These are phyloP conservation scores for Geotrichum citri-aurantii DNA, from an alignment of 1,139 yeast species.

Conservation along the genomic window DNA sequence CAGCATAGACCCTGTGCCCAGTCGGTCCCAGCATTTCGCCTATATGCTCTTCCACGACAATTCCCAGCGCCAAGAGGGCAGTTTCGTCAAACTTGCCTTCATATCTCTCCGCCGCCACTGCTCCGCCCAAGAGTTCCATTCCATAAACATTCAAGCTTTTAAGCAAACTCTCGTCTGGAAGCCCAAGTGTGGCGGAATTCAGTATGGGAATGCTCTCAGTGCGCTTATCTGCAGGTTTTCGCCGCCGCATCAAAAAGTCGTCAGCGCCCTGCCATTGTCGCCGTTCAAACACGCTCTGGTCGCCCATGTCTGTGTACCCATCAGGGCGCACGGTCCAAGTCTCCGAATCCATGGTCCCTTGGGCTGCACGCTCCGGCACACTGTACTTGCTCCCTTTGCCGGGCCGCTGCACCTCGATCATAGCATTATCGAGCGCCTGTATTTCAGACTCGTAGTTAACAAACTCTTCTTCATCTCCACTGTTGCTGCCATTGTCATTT, in stretches of 20 bases:
- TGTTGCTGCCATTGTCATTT: not conserved
- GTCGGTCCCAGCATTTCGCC: conserved; percentile 27
- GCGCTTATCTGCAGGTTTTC: not conserved
- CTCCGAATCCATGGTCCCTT: not conserved
- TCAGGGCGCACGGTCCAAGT: not conserved
- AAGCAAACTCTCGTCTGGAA: not conserved
- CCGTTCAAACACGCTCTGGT: not conserved
- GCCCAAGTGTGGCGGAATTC: not conserved
- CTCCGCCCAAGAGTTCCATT: conserved; percentile 11
- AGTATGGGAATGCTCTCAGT: not conserved
- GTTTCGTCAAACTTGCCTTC: conserved; percentile 30
- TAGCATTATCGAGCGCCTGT: not conserved
- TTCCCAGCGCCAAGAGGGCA: conserved; percentile 34
- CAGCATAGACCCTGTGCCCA: conserved; percentile 27
- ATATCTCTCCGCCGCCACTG: conserved; percentile 13
- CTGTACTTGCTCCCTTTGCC: not conserved
- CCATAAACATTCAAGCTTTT: conserved; percentile 2
- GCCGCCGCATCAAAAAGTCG: not conserved
- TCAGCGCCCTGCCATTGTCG: not conserved
- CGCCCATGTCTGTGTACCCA: not conserved
- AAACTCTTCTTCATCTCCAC: not conserved
- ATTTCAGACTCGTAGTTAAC: not conserved
- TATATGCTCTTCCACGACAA: conserved; percentile 33
- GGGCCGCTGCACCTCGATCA: not conserved
- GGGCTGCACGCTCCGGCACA: not conserved